Evolutionary conservation across 139 green algal species (phyloP), one percentile per base, ranked within the genome.

Genomic region (Haematococcus sp.): DNA sequence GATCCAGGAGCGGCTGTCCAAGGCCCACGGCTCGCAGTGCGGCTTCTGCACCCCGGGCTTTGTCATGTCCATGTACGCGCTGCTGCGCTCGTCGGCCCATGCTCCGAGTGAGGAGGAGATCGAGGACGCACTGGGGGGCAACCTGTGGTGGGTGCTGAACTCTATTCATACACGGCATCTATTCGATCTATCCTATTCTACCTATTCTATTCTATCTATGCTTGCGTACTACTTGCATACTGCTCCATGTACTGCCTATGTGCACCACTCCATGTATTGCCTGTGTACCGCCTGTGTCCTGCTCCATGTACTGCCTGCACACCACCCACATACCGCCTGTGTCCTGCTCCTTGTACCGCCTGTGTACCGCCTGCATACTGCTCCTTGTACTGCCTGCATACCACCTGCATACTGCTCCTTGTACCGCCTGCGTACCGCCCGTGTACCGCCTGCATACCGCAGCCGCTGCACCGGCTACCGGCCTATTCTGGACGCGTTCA

Each of bases 41-140:
- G 95, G 95, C 28, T 99, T 98, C 84, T 98, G 95, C 89, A 98
- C 95, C 1, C 95, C 95, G 20, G 95, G 95, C 25, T 98, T 98
- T 81, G 94, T 98, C 1, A 98, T 98, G 95, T 89, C 74, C 74
- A 98, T 98, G 95, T 97, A 97, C 65, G 68, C 82, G 2, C 81
- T 98, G 76, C 87, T 98, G 67, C 74, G 92, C 17, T 79, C 70
- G 49, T 85, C 33, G n/a, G 20, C 40, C 23, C 22, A 54, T 55
- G 49, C 78, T 9, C 82, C 82, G 9, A 92, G 78, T 0, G 86
- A 96, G 76, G 78, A 91, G 46, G 90, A 98, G 11, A 97, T 98
- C 33, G 95, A 98, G 74, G 92, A 98, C 58, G 85, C 81, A 9
- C 82, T 98, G 59, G 93, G 89, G 0, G 95, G 95, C 56, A 98